These are phyloP conservation scores for Vigna trinervia DNA, from an alignment of 306 rosid species.

Conservation along the genomic window DNA sequence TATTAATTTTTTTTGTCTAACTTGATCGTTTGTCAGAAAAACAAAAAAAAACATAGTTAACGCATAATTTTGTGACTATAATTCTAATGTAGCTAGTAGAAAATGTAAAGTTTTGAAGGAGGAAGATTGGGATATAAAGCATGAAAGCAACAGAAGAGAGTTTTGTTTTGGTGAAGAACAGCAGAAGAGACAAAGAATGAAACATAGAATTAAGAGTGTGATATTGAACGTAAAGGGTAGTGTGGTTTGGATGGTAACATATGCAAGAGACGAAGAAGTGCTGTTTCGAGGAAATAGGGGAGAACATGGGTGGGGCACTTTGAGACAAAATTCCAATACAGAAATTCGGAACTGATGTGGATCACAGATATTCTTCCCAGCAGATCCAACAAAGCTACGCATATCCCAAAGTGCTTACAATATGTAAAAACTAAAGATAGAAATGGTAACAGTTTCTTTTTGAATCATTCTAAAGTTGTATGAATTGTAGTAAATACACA, in stretches of 20 bases:
- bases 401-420: neutral
- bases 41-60: no score
- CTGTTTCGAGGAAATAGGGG: slow-evolving; percentile 50
- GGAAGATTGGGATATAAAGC: neutral
- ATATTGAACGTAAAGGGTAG: neutral
- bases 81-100: no score
- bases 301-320: slow-evolving; percentile 44
- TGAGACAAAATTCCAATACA: slow-evolving; percentile 37
- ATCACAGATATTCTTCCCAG: neutral
- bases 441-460: neutral
- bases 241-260: neutral
- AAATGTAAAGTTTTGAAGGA: no score
- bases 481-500: neutral
- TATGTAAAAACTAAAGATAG: neutral
- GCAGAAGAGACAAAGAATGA: neutral
- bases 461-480: neutral
- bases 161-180: no score
- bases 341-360: neutral
- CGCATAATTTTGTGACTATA: no score
- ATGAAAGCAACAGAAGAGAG: neutral
- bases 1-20: no score
- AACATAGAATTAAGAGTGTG: neutral
- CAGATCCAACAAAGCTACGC: neutral
- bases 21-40: no score
- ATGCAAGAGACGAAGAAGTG: slow-evolving; percentile 21